These are phyloP conservation scores for Ogataea degrootiae DNA, from an alignment of 805 yeast genomes.

Conservation along the genomic window DNA sequence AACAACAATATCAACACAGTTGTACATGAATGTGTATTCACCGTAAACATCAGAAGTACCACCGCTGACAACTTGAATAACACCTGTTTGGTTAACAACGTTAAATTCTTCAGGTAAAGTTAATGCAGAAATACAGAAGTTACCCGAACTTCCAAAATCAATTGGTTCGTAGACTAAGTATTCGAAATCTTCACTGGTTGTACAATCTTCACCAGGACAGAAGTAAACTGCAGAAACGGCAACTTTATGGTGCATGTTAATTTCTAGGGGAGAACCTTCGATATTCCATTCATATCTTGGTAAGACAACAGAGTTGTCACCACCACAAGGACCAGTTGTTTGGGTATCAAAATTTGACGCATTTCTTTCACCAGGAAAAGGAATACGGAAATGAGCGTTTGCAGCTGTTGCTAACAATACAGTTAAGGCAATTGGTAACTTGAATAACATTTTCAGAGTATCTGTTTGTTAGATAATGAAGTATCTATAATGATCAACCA, in stretches of 20 bases:
- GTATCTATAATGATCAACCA: too few relatives aligned
- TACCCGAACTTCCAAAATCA: conserved; percentile 20
- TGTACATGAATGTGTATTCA: conserved; percentile 23
- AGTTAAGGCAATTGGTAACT: conserved; percentile 1
- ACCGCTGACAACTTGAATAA: conserved; percentile 25
- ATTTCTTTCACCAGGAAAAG: conserved; percentile 31
- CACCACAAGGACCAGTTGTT: conserved; percentile 28
- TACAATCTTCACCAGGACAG: conserved; percentile 22
- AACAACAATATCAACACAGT: conserved; percentile 27
- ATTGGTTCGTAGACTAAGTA: conserved; percentile 20
- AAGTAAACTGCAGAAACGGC: conserved; percentile 26
- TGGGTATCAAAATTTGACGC: conserved; percentile 28
- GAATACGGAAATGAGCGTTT: conserved; percentile 27
- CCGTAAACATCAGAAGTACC: conserved; percentile 14
- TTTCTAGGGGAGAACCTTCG: conserved; percentile 28
- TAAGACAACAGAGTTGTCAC: conserved; percentile 20
- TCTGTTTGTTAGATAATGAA: too few relatives aligned
- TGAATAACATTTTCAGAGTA: not conserved
- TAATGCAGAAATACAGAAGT: conserved; percentile 26
- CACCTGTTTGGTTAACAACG: conserved; percentile 21
- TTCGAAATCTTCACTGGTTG: conserved; percentile 20
- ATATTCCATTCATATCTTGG: conserved; percentile 30
- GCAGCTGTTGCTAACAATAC: conserved; percentile 10
- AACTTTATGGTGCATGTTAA: conserved; percentile 16
- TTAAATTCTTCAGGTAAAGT: conserved; percentile 20